phyloP scores from a whole-genome alignment of 306 rosid genomes.

The Lagenaria siceraria region DNA sequence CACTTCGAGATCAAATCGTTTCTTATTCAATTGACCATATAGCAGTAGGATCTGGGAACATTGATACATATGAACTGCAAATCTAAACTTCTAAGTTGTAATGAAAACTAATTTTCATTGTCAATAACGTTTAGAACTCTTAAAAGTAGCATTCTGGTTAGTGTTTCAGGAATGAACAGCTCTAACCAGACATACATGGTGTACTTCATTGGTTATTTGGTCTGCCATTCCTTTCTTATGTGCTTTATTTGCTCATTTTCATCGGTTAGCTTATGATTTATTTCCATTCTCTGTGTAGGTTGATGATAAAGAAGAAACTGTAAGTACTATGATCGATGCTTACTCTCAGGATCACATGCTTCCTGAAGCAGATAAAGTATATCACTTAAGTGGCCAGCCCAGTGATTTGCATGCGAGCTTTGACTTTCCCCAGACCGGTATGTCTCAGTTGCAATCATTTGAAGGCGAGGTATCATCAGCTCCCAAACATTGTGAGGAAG shows the following conservation, averaged over 20 bases:
- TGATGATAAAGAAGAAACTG: constrained; percentile 40
- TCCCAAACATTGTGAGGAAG: constrained; percentile 24
- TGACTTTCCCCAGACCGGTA: constrained; percentile 24
- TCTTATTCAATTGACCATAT: background rate
- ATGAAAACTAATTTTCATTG: background rate
- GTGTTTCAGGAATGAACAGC: background rate
- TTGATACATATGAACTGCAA: background rate
- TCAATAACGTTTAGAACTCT: background rate
- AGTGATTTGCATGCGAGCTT: constrained; percentile 27
- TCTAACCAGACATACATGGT: background rate
- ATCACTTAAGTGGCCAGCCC: constrained; percentile 19
- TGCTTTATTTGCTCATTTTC: background rate
- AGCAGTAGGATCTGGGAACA: background rate
- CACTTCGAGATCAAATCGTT: background rate
- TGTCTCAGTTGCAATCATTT: constrained; percentile 22
- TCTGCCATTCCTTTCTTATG: background rate
- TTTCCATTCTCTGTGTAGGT: constrained; percentile 27
- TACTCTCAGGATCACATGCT: constrained; percentile 13
- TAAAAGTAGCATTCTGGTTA: background rate
- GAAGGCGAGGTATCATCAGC: constrained; percentile 34
- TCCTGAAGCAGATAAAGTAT: constrained; percentile 13
- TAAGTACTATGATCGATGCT: constrained; percentile 30
- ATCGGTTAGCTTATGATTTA: background rate
- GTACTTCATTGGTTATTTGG: constrained; percentile 1
- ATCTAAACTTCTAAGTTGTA: background rate